Evolutionary conservation across 1,139 yeast species (phyloP), one percentile per base, ranked within the genome.

Genomic region (Blastobotrys capitulatus): DNA sequence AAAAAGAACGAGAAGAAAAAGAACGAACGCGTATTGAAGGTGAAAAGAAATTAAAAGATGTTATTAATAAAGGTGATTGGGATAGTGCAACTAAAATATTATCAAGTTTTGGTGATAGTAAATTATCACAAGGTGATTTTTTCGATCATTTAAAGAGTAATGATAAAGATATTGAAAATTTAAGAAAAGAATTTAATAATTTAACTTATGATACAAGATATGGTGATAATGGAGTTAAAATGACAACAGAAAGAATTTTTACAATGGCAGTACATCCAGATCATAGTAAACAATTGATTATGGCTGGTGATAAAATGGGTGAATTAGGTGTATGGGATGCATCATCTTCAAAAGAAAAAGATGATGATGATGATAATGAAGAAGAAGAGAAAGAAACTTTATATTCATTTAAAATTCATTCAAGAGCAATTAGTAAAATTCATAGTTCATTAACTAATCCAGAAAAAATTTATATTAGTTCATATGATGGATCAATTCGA

Each of bases 241-340:
- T 90, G 34, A 80, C 89, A 0, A 79, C 79, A 36, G 84, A 83
- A 49, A 73, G 98, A 53, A 82, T 90, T 62, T 80, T 90, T 0
- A 72, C 87, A 1, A 75, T 88, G 49, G 73, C 75, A 41, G 83
- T 87, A 64, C 97, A 90, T 65, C 96, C 97, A 0, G 68, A 86
- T 0, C 66, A 65, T 1, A 75, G 74, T 0, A 80, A 82, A 56
- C 74, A 86, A 55, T 63, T 92, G 3, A 74, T 88, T 2, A 65
- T 86, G 39, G 97, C 90, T 0, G 97, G 97, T 44, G 97, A 92
- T 66, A 86, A 89, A 19, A 70, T 73, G 16, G 97, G 97, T 6
- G 78, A 82, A 55, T 68, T 89, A 46, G 97, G 97, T 0, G 74
- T 90, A n/a, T 92, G 97, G 97, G 82, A 90, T 38, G 83, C 86